Conservation (phyloP, 1,284 basidiomycete species). For the Puccinia hordei region DNA sequence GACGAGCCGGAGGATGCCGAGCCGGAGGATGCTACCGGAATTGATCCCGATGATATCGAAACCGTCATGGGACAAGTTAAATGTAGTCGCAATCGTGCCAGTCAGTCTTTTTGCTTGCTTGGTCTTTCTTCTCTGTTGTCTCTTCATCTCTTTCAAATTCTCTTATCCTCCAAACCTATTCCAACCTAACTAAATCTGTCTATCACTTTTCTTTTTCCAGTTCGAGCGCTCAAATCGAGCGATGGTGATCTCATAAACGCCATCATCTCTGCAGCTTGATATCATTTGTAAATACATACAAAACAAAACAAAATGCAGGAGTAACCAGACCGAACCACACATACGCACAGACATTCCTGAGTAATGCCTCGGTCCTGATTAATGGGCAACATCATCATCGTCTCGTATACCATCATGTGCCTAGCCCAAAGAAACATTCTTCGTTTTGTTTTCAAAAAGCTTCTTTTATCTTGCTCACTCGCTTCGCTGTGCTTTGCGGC, state of each 20-base stretch:
- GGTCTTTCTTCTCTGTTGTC: background rate
- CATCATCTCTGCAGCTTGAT: constrained; percentile 44
- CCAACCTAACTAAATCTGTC: background rate
- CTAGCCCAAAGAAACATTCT: too few relatives aligned
- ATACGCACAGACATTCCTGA: too few relatives aligned
- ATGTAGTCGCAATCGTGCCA: constrained; percentile 36
- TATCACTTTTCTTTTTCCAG: background rate
- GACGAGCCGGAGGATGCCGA: constrained; percentile 35
- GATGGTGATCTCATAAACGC: constrained; percentile 49
- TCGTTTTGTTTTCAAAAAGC: too few relatives aligned
- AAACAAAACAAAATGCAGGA: background rate
- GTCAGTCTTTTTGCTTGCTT: constrained; percentile 9
- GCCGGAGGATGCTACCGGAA: constrained; percentile 20
- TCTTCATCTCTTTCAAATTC: background rate
- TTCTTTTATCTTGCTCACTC: too few relatives aligned
- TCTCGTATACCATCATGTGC: too few relatives aligned
- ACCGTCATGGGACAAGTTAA: constrained; percentile 49
- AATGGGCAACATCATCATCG: too few relatives aligned
- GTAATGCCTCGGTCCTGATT: too few relatives aligned
- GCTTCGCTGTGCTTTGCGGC: too few relatives aligned
- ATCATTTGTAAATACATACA: background rate
- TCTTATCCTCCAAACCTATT: background rate
- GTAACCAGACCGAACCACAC: too few relatives aligned
- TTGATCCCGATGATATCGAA: constrained; percentile 38
- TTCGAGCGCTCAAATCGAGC: constrained; percentile 37